Evolutionary conservation across 2,329 filamentous ascomycete genomes (phyloP).

Genomic region (Xylaria digitata): DNA sequence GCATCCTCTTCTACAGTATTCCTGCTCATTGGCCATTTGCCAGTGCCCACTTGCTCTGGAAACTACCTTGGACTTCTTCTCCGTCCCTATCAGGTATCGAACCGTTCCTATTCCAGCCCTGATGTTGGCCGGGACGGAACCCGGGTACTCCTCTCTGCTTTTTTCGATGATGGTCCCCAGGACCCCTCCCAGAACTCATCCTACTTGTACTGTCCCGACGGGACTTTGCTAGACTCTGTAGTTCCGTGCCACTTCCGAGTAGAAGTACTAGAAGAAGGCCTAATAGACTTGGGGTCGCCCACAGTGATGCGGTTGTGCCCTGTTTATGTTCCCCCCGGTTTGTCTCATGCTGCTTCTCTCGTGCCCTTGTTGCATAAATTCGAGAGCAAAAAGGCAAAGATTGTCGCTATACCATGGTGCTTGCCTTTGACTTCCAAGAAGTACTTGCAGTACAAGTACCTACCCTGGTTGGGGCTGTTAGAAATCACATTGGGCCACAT

Average conservation of each 20-base stretch:
- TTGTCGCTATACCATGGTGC: slow-evolving; percentile 49
- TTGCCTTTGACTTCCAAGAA: slow-evolving; percentile 41
- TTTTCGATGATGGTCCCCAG: slow-evolving; percentile 36
- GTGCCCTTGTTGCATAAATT: slow-evolving; percentile 48
- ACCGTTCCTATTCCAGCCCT: slow-evolving; percentile 35
- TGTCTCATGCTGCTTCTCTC: slow-evolving; percentile 48
- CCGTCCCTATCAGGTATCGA: slow-evolving; percentile 30
- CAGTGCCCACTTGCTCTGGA: slow-evolving; percentile 39
- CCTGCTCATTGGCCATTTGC: slow-evolving; percentile 42
- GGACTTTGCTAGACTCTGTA: slow-evolving; percentile 43
- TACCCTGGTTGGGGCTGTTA: slow-evolving; percentile 48
- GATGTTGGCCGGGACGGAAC: slow-evolving; percentile 38
- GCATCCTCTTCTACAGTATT: slow-evolving; percentile 41
- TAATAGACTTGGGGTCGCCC: slow-evolving; percentile 46
- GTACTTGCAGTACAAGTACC: slow-evolving; percentile 40
- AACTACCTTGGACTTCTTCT: slow-evolving; percentile 42
- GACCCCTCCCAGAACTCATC: slow-evolving; percentile 37
- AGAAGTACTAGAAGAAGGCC: slow-evolving; percentile 36
- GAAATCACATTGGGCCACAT: slow-evolving; percentile 49
- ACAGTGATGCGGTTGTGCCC: slow-evolving; percentile 49
- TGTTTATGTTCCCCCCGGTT: slow-evolving; percentile 47
- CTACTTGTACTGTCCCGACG: slow-evolving; percentile 38
- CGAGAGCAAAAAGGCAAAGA: slow-evolving; percentile 49
- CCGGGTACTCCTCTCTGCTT: slow-evolving; percentile 35
- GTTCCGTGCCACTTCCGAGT: slow-evolving; percentile 34